Base-by-base conservation (phyloP, 2,329 filamentous ascomycete genomes). In the Cladosporium sp. region DNA sequence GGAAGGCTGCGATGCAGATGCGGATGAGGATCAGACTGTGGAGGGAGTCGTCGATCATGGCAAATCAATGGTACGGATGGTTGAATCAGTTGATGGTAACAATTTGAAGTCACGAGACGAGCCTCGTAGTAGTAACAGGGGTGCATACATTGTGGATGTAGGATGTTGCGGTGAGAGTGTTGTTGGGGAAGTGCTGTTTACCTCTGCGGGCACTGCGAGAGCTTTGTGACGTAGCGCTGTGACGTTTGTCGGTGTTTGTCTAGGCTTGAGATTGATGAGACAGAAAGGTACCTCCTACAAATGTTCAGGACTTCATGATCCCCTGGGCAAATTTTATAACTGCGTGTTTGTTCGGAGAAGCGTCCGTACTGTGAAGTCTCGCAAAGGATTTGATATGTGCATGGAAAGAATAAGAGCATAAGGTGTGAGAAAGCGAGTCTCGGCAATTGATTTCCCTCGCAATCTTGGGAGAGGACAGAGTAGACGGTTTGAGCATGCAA, bases 11-110 rank as follows among this genome's bases (percentile, higher is more conserved):
- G 45, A 68, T 66, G 36, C 59, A 58, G 12, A 52, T 37, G 2
- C 64, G 62, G 32, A 68, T 66, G 45, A 63, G 58, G 25, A 58
- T 42, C 53, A 64, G 51, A 42, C 64, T 62, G 24, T 49, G 34
- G 1, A 58, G 37, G 10, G 57, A 63, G 56, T 68, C 64, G 36
- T 61, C 49, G 24, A 68, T 52, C 65, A 68, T 66, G 25, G 17
- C 28, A 17, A 17, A 8, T 19, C 35, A 9, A 3, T 47, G 9
- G 15, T 28, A 5, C 17, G 7, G 3, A 17, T n/a, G 12, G 15
- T 28, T 45, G 22, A 19, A 15, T 45, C 45, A 48, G 24, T 35
- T 10, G 17, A 7, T 35, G 24, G 20, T 15, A 17, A 4, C 8
- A 4, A 10, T 32, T 32, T 10, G 24, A 28, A 45, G 13, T n/a